Conservation (phyloP, 1,139 yeast genomes). For the Blastobotrys illinoisensis region DNA sequence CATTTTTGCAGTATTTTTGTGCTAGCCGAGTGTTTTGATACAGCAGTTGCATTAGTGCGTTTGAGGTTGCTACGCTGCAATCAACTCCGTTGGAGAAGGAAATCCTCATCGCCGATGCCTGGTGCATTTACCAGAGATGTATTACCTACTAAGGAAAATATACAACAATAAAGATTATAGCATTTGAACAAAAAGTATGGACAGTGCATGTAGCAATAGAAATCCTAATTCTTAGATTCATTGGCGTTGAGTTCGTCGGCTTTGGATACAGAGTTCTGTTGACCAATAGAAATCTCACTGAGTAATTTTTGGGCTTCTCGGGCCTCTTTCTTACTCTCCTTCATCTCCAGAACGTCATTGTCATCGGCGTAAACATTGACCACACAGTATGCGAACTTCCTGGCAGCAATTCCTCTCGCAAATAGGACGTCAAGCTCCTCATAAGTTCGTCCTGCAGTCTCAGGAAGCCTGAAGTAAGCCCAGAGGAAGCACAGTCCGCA, state of each 20-base stretch:
- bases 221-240: not conserved
- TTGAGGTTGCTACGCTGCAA: too few species aligned
- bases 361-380: conserved; percentile 6
- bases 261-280: not conserved
- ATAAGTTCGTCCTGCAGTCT: conserved; percentile 51
- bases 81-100: too few species aligned
- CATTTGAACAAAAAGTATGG: too few species aligned
- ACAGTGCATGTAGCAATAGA: not conserved
- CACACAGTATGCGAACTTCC: conserved; percentile 17
- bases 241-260: not conserved
- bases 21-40: too few species aligned
- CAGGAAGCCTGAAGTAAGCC: conserved; percentile 53
- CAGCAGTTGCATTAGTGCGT: too few species aligned
- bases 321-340: conserved; percentile 1
- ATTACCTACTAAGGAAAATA: too few species aligned
- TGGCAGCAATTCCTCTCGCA: conserved; percentile 14
- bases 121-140: too few species aligned
- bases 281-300: not conserved
- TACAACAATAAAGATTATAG: too few species aligned
- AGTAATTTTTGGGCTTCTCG: not conserved
- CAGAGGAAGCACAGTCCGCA: conserved; percentile 33
- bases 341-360: conserved; percentile 1
- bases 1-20: too few species aligned
- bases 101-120: too few species aligned
- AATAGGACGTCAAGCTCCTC: conserved; percentile 47